A percentile compares a stretch with the other conserved stretches of the same genome.
These are phyloP conservation scores for Mycena amicta DNA, from an alignment of 768 basidiomycete species.

Conservation along the genomic window DNA sequence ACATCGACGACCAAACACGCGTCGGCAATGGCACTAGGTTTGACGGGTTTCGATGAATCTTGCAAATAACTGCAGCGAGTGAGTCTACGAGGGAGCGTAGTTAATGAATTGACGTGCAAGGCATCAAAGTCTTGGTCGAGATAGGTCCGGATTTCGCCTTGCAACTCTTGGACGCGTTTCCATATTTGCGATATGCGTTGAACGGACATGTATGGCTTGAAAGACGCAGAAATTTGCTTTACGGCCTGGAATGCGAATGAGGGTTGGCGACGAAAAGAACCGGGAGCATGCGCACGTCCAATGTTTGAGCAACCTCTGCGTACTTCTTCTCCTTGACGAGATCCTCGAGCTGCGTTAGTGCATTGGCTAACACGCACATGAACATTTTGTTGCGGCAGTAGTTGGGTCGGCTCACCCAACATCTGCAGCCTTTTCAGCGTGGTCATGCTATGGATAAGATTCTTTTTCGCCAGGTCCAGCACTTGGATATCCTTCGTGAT, in stretches of 20 bases:
- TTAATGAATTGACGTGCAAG: constrained; percentile 61
- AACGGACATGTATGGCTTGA: constrained; percentile 79
- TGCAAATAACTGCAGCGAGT: constrained; percentile 67
- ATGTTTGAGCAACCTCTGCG: constrained; percentile 77
- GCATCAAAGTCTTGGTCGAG: constrained; percentile 91
- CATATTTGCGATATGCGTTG: constrained; percentile 77
- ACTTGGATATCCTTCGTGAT: constrained; percentile 97
- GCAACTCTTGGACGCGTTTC: constrained; percentile 78
- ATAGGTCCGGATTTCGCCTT: constrained; percentile 77
- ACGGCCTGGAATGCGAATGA: constrained; percentile 60
- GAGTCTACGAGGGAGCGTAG: background rate
- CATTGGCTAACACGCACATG: constrained; percentile 60
- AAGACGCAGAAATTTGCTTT: constrained; percentile 79
- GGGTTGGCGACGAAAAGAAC: background rate
- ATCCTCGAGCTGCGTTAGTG: constrained; percentile 78
- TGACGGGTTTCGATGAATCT: constrained; percentile 68
- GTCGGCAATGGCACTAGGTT: constrained; percentile 67
- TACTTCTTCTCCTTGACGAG: constrained; percentile 80
- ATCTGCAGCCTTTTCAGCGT: constrained; percentile 89
- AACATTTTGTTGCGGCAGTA: background rate
- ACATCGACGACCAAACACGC: constrained; percentile 91
- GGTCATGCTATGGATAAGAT: constrained; percentile 88
- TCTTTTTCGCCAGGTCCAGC: constrained; percentile 91
- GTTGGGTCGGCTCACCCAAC: constrained; percentile 72
- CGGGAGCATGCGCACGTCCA: constrained; percentile 51